Evolutionary conservation across 352 stramenopile genomes (phyloP).

Genomic region (Pythium plurisporium): DNA sequence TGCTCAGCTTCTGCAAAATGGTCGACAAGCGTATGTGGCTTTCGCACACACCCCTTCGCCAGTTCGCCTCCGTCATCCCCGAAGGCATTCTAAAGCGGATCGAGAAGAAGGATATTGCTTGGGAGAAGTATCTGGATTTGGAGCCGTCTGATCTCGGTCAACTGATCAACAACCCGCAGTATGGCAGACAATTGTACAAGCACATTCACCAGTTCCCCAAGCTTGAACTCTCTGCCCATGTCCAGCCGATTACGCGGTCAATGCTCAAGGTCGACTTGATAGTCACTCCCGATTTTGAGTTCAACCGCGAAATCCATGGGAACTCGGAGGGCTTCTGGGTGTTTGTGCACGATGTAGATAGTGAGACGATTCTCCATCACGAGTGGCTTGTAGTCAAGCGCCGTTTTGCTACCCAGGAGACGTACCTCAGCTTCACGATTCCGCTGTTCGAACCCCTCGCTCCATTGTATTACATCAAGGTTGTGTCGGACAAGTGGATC

Average conservation of each 20-base stretch:
- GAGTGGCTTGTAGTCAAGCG: conserved; percentile 95
- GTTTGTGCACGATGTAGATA: conserved; percentile 98
- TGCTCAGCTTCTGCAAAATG: conserved; percentile 98
- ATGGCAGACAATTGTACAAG: conserved; percentile 97
- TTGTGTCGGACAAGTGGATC: conserved; percentile 98
- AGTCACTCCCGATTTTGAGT: conserved; percentile 97
- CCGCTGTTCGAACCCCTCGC: conserved; percentile 97
- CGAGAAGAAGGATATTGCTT: conserved; percentile 99
- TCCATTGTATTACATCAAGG: conserved; percentile 97
- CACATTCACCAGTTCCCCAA: conserved; percentile 98
- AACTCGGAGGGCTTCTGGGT: conserved; percentile 97
- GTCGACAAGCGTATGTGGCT: conserved; percentile 98
- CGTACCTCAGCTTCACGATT: conserved; percentile 93
- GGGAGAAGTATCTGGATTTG: conserved; percentile 97
- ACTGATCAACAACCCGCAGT: conserved; percentile 97
- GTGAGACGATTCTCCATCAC: conserved; percentile 97
- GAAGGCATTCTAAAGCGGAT: conserved; percentile 96
- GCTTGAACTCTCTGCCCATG: conserved; percentile 94
- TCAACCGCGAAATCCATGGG: conserved; percentile 95
- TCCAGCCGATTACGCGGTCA: conserved; percentile 98
- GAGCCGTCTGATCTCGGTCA: conserved; percentile 96
- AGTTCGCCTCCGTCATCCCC: conserved; percentile 92
- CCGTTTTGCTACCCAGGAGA: conserved; percentile 75
- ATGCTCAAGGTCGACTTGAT: conserved; percentile 96
- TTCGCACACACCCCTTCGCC: conserved; percentile 95